phyloP scores from a whole-genome alignment of 805 yeast species.

The Saccharomycopsis synnaedendra region DNA sequence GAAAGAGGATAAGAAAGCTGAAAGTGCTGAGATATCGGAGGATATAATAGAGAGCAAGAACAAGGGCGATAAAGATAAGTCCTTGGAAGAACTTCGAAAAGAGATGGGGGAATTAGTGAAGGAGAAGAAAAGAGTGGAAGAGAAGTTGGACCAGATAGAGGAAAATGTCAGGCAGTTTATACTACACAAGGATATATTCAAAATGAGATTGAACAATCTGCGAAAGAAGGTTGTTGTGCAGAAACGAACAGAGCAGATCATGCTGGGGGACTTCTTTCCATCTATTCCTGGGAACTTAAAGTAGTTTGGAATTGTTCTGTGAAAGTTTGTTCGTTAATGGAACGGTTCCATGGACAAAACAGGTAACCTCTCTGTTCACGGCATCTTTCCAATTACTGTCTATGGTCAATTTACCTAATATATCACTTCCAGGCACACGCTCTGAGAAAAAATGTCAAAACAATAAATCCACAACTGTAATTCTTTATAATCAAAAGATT shows the following conservation, averaged over 20 bases:
- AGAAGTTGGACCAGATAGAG: slow-evolving; percentile 1
- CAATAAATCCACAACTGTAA: too few relatives aligned
- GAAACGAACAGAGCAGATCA: slow-evolving; percentile 8
- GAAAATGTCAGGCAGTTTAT: slow-evolving; percentile 3
- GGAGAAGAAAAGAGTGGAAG: background rate
- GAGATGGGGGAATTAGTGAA: slow-evolving; percentile 1
- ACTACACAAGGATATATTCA: slow-evolving; percentile 11
- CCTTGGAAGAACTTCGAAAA: slow-evolving; percentile 3
- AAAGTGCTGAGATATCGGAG: too few relatives aligned
- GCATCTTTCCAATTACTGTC: too few relatives aligned
- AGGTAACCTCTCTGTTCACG: too few relatives aligned
- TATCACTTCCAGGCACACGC: too few relatives aligned
- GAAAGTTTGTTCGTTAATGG: background rate
- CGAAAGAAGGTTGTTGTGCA: slow-evolving; percentile 6
- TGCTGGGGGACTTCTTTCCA: slow-evolving; percentile 10
- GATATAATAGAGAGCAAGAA: background rate
- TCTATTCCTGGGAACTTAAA: slow-evolving; percentile 7
- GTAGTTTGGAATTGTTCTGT: background rate
- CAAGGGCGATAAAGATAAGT: slow-evolving; percentile 1
- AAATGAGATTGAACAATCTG: slow-evolving; percentile 8
- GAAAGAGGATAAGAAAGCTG: background rate
- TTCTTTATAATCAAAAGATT: too few relatives aligned
- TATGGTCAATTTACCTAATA: too few relatives aligned
- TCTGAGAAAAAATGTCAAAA: too few relatives aligned
- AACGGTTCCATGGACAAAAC: too few relatives aligned